A percentile compares a stretch with the other conserved stretches of the same genome.
Conservation (phyloP, 129 eudicot genomes). For the Oenanthe sinensis region DNA sequence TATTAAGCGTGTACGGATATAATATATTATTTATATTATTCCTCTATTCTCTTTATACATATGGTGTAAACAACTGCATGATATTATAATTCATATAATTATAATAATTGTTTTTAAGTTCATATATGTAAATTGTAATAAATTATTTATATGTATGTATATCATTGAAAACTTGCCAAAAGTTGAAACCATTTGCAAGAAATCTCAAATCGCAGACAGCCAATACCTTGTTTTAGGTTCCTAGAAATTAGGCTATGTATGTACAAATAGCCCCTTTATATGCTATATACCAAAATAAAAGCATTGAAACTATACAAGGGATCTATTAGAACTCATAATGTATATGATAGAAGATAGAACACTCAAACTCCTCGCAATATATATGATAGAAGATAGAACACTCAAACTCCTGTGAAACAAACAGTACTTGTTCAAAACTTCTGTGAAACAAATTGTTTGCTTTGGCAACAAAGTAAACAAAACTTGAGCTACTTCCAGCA, state of each 20-base stretch:
- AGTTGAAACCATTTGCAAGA: neutral
- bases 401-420: neutral
- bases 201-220: neutral
- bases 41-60: too few relatives aligned
- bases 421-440: neutral
- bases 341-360: too few relatives aligned
- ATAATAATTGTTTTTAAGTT: too few relatives aligned
- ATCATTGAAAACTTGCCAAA: neutral
- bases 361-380: neutral
- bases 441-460: neutral
- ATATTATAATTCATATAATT: too few relatives aligned
- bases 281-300: neutral
- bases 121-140: too few relatives aligned
- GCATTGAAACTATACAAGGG: neutral
- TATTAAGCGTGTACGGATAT: too few relatives aligned
- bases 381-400: too few relatives aligned
- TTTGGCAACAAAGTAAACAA: neutral
- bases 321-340: neutral
- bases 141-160: too few relatives aligned
- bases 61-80: too few relatives aligned
- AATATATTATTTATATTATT: too few relatives aligned
- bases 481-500: neutral
- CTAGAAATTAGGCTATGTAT: neutral
- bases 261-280: neutral
- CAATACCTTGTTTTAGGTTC: neutral